Conservation (phyloP, 2,329 filamentous ascomycete species). For the Pseudogymnoascus sp. region DNA sequence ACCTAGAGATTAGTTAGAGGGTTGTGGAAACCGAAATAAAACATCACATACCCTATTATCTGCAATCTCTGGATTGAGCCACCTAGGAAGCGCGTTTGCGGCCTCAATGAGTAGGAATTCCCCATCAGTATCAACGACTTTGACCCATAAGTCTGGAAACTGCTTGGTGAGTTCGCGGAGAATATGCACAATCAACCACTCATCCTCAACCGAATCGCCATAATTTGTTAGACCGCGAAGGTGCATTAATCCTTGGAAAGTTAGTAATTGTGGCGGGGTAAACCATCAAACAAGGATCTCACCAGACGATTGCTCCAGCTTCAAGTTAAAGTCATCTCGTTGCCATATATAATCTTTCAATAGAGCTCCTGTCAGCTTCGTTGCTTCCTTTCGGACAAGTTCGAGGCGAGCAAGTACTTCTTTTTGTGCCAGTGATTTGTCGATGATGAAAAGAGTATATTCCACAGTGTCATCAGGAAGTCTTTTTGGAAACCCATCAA, state of each 20-base stretch:
- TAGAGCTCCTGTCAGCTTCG: constrained; percentile 54
- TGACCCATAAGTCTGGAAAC: constrained; percentile 71
- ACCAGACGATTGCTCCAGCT: constrained; percentile 55
- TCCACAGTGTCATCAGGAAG: constrained; percentile 81
- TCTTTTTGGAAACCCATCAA: constrained; percentile 51
- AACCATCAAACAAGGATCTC: constrained; percentile 24
- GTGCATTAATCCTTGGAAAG: constrained; percentile 44
- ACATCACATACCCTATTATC: constrained; percentile 56
- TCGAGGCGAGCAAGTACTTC: constrained; percentile 61
- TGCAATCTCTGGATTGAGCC: constrained; percentile 88
- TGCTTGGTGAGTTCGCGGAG: constrained; percentile 72
- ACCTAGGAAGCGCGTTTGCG: constrained; percentile 76
- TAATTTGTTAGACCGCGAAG: constrained; percentile 78
- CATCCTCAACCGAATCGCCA: constrained; percentile 91
- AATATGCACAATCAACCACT: constrained; percentile 93
- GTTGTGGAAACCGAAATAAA: background rate
- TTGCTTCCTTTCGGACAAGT: constrained; percentile 62
- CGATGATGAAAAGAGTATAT: constrained; percentile 71
- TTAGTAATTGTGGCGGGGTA: constrained; percentile 11
- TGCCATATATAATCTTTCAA: constrained; percentile 95
- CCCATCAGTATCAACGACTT: constrained; percentile 80
- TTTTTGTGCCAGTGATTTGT: constrained; percentile 47
- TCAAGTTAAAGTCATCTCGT: constrained; percentile 70
- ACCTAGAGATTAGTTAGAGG: constrained; percentile 41
- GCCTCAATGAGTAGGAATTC: constrained; percentile 95